Conservation (phyloP, 2,329 filamentous ascomycete genomes). For the Ophiostoma australiae region DNA sequence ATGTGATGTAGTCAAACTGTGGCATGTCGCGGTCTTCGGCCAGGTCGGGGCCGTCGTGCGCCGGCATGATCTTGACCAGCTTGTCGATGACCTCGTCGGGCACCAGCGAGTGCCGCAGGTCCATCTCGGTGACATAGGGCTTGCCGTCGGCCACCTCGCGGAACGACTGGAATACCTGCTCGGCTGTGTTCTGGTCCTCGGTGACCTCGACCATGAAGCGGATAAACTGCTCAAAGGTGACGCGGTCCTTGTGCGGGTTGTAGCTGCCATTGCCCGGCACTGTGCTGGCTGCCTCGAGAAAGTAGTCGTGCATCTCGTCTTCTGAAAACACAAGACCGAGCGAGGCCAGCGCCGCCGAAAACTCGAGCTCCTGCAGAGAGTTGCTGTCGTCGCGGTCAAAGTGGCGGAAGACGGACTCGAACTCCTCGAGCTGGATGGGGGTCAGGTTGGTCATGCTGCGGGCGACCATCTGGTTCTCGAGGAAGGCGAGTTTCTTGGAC, state of each 20-base stretch:
- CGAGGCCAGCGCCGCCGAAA: conserved; percentile 91
- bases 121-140: conserved; percentile 97
- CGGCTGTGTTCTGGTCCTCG: conserved; percentile 96
- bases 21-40: conserved; percentile 75
- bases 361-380: conserved; percentile 85
- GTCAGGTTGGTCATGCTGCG: conserved; percentile 98
- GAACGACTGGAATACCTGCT: conserved; percentile 98
- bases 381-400: conserved; percentile 94
- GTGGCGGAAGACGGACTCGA: conserved; percentile 96
- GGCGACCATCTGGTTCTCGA: conserved; percentile 98
- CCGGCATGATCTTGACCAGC: conserved; percentile 78
- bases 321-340: conserved; percentile 94
- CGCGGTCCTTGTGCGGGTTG: conserved; percentile 55
- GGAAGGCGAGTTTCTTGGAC: conserved; percentile 90
- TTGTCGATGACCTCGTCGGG: conserved; percentile 97
- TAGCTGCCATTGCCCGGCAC: conserved; percentile 11
- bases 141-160: conserved; percentile 96
- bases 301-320: conserved; percentile 96
- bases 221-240: conserved; percentile 98
- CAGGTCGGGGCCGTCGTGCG: conserved; percentile 76
- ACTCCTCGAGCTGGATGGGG: conserved; percentile 96
- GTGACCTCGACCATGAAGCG: conserved; percentile 99
- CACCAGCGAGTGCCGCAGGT: conserved; percentile 88
- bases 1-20: conserved; percentile 94
- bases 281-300: conserved; percentile 70